Base-by-base conservation (phyloP, 768 basidiomycete genomes). In the Coprinopsis cinerea region DNA sequence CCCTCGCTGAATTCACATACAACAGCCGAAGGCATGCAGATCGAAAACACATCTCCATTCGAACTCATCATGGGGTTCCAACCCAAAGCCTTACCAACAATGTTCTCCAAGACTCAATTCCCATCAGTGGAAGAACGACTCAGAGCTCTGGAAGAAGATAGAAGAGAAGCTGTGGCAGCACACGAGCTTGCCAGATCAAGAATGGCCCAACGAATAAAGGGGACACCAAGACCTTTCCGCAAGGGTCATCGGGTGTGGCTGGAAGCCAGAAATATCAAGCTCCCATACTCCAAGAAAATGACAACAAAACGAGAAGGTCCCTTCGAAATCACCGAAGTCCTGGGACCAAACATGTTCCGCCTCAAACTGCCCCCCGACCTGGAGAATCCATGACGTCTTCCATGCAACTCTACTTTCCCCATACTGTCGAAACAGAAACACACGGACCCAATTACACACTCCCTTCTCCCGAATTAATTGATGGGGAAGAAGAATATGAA, bases 381-480 rank as follows among this genome's bases (percentile, higher is more conserved):
- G 58, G 58, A 49, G 42, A 9, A 51, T 58, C 1, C 53, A 59
- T 26, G n/a, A 57, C 17, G 27, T 48, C 2, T 63, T 61, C 42
- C 57, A 60, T 20, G 55, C 56, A 0, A 17, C 34, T 0, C 49
- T 58, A 0, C 51, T 62, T 0, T 40, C 35, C 1, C 53, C 54
- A 0, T 60, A 57, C n/a, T 28, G 9, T 27, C 0, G 55, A 59
- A 36, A 61, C 24, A 2, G 15, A 48, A 4, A 28, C 47, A 2
- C 48, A 61, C 23, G 57, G 60, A 18, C 7, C 15, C 4, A 54
- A 53, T 18, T 56, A 35, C 11, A 2, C 15, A 2, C 2, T 11
- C 40, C 57, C 57, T 3, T 36, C 60, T 0, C 57, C 57, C 0
- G 55, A 61, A 3, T 3, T 59, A 0, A 18, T 55, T 0, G 37